These are phyloP conservation scores for Lactifluus volemus DNA, from an alignment of 768 basidiomycete genomes.

Conservation along the genomic window DNA sequence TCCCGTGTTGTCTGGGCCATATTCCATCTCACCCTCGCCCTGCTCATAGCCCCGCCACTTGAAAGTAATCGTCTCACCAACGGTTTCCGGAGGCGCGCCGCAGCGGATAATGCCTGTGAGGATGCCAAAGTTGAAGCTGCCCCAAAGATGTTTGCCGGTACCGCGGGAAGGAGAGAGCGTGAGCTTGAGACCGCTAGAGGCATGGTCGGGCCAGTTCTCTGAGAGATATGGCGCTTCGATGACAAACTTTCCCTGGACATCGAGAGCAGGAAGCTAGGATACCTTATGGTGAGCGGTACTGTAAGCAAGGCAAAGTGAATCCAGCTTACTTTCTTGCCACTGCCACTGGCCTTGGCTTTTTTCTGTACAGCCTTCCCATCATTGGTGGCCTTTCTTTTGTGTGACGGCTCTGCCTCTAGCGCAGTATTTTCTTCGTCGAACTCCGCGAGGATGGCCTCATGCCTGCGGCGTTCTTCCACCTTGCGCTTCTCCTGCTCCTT, in stretches of 20 bases:
- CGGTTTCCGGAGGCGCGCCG: not conserved
- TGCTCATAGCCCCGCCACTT: not conserved
- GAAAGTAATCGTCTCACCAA: not conserved
- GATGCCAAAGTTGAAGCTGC: not conserved
- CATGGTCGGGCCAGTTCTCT: not conserved
- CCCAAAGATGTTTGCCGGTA: not conserved
- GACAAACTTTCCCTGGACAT: not conserved
- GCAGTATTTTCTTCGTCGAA: not conserved
- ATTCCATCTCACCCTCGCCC: not conserved
- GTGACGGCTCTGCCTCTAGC: not conserved
- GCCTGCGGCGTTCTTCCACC: not conserved
- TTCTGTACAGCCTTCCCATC: not conserved
- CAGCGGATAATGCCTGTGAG: not conserved
- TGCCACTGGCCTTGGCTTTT: not conserved
- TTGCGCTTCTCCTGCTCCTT: not conserved
- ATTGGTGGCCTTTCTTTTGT: not conserved
- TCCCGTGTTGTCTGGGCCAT: not conserved
- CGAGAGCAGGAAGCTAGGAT: not conserved
- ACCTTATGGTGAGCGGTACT: not conserved
- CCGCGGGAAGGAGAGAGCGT: not conserved
- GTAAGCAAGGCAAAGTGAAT: not conserved
- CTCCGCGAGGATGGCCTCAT: not conserved
- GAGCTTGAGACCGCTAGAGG: not conserved
- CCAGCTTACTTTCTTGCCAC: not conserved
- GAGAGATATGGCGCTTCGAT: not conserved